Evolutionary conservation across 495 filamentous ascomycete species (phyloP).

Genomic region (Aspergillus coremiiformis): DNA sequence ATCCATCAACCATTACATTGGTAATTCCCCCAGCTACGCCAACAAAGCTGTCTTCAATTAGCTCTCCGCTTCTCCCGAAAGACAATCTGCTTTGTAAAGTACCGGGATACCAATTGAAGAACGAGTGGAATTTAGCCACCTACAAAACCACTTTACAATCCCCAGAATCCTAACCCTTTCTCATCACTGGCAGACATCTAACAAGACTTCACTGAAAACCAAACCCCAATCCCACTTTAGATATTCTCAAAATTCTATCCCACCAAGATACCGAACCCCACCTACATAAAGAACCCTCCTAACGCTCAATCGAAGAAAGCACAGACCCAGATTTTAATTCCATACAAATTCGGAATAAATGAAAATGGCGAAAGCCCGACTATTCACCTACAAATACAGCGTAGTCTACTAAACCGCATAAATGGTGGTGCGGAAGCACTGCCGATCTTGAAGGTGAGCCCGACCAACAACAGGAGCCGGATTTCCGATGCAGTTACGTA

Average conservation of each 20-base stretch:
- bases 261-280: background rate
- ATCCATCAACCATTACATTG: no score
- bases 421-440: background rate
- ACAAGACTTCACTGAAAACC: no score
- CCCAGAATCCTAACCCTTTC: no score
- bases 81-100: no score
- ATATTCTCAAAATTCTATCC: background rate
- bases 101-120: no score
- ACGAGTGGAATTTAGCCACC: no score
- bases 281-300: background rate
- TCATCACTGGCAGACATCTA: no score
- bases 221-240: background rate
- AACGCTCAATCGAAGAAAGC: background rate
- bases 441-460: background rate
- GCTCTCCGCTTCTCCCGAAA: no score
- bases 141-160: no score
- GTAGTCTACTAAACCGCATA: no score
- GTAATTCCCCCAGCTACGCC: no score
- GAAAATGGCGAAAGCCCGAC: background rate
- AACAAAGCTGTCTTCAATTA: no score
- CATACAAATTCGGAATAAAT: background rate
- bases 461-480: background rate
- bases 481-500: constrained; percentile 2
- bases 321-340: background rate
- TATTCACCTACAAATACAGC: background rate